Evolutionary conservation across 2,329 filamentous ascomycete species (phyloP).

Genomic region (Neurospora sp.): DNA sequence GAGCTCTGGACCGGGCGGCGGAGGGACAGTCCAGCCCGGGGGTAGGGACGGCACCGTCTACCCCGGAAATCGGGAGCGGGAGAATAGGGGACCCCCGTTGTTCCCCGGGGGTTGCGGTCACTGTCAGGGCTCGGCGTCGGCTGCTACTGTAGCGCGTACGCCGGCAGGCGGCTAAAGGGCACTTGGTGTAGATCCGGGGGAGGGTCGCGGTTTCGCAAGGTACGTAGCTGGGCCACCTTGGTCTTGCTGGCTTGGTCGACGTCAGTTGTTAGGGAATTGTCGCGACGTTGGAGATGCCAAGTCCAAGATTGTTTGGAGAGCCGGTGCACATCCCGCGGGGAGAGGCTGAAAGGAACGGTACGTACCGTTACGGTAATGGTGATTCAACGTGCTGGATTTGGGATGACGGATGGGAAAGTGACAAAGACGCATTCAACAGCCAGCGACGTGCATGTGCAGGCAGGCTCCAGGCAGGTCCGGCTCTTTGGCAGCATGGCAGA

Average conservation of each 20-base stretch:
- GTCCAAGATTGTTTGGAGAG: neutral
- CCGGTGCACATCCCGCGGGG: neutral
- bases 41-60: neutral
- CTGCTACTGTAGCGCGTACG: neutral
- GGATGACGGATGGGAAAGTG: neutral
- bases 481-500: neutral
- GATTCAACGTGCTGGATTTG: neutral
- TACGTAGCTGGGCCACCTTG: neutral
- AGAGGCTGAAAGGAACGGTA: neutral
- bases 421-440: neutral
- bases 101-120: neutral
- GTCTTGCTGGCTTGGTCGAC: neutral
- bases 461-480: neutral
- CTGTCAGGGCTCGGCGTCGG: neutral
- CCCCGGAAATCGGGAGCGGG: neutral
- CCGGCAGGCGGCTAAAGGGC: neutral
- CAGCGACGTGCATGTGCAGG: neutral
- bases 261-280: neutral
- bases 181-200: neutral
- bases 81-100: neutral
- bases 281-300: neutral
- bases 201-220: neutral
- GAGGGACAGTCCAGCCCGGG: neutral
- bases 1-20: neutral
- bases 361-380: neutral